Percentiles rank a stretch among this genome's conserved stretches.
These are phyloP conservation scores for Plasmodium billcollinsi DNA, from an alignment of 169 alveolate genomes.

Conservation along the genomic window DNA sequence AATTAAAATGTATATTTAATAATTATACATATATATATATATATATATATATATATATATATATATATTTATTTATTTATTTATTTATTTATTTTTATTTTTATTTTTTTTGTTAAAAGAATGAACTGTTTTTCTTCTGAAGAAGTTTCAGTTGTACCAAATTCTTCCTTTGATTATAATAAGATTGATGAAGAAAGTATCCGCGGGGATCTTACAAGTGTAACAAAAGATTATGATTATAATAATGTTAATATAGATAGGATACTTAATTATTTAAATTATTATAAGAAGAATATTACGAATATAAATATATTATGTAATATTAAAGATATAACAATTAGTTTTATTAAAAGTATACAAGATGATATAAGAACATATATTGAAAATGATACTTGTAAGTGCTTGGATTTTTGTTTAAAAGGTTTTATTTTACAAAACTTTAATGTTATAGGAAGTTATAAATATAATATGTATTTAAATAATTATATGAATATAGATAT, in stretches of 20 bases:
- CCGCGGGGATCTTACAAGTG: background rate
- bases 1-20: too few relatives aligned
- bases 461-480: conserved; percentile 26
- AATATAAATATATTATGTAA: conserved; percentile 17
- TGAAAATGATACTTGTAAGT: conserved; percentile 1
- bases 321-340: conserved; percentile 24
- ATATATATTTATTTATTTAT: too few relatives aligned
- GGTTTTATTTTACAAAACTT: conserved; percentile 15
- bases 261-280: conserved; percentile 8
- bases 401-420: background rate
- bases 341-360: conserved; percentile 9
- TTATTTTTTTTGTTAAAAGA: background rate
- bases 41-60: too few relatives aligned
- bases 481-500: conserved; percentile 26
- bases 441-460: conserved; percentile 39
- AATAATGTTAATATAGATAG: background rate
- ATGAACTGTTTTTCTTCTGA: background rate
- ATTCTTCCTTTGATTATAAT: background rate
- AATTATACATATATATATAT: too few relatives aligned
- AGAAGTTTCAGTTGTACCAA: background rate
- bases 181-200: conserved; percentile 16
- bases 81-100: too few relatives aligned
- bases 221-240: background rate
- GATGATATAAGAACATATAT: conserved; percentile 16
- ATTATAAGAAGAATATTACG: conserved; percentile 31